Evolutionary conservation across 768 basidiomycete species (phyloP).

Genomic region (Lactifluus rugatus): DNA sequence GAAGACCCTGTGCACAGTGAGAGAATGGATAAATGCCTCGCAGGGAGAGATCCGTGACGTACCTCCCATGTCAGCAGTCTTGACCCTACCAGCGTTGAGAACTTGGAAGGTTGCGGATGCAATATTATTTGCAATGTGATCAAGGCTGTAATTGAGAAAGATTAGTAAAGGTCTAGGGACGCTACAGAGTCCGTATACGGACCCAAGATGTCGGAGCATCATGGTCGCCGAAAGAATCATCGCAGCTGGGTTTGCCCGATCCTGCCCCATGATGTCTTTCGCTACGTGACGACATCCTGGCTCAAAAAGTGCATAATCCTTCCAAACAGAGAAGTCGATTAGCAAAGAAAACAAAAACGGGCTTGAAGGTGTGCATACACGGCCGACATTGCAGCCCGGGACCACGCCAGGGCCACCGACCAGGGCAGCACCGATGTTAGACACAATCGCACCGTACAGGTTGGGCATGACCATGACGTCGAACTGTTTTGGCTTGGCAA

Average conservation of each 20-base stretch:
- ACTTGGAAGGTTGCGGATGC: constrained; percentile 89
- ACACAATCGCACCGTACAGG: constrained; percentile 92
- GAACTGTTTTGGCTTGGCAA: constrained; percentile 90
- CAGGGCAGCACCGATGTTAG: constrained; percentile 96
- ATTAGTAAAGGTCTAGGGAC: constrained; percentile 10
- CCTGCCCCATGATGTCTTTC: constrained; percentile 92
- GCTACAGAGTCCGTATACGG: constrained; percentile 26
- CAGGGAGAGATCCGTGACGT: constrained; percentile 25
- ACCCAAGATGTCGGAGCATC: constrained; percentile 96
- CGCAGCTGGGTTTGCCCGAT: constrained; percentile 93
- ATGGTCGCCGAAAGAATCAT: constrained; percentile 97
- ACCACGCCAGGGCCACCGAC: constrained; percentile 98
- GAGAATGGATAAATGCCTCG: constrained; percentile 4
- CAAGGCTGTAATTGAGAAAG: constrained; percentile 47
- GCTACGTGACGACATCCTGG: constrained; percentile 96
- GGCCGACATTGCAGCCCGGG: constrained; percentile 95
- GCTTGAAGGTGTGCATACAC: constrained; percentile 40
- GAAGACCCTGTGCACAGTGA: constrained; percentile 52
- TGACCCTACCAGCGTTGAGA: constrained; percentile 77
- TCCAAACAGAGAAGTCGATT: neutral
- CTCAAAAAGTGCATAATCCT: constrained; percentile 98
- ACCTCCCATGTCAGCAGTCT: constrained; percentile 96
- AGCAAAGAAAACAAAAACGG: neutral
- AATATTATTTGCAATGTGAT: constrained; percentile 87
- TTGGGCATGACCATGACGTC: constrained; percentile 99